Base-by-base conservation (phyloP, 345 rosid species). In the Euclidium syriacum region DNA sequence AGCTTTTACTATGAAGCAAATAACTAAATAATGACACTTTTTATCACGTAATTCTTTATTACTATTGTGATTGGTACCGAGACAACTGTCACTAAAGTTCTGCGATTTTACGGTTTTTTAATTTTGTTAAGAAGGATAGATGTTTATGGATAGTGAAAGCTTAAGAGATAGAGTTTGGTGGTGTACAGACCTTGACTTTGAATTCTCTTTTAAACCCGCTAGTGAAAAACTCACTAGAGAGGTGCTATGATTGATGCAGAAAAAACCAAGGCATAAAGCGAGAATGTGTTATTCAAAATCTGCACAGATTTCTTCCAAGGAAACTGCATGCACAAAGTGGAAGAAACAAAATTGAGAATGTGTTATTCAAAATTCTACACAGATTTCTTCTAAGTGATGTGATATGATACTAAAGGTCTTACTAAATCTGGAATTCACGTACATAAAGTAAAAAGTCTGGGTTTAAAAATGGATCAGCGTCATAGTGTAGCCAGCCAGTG, bases 41-140 rank as follows among this genome's bases (percentile, higher is more conserved):
- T n/a, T n/a, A n/a, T n/a, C n/a, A n/a, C n/a, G n/a, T n/a, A n/a
- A n/a, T n/a, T n/a, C n/a, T n/a, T n/a, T n/a, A n/a, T n/a, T n/a
- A n/a, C n/a, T n/a, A n/a, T n/a, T n/a, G n/a, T n/a, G n/a, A n/a
- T n/a, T n/a, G n/a, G n/a, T n/a, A n/a, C n/a, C n/a, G n/a, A n/a
- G n/a, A n/a, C n/a, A n/a, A 63, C 99, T 94, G 73, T 94, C 99
- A 52, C 99, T 96, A 74, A 94, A 94, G 73, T 94, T 97, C 97
- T 94, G 87, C 23, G 2, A 34, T 41, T n/a, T n/a, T n/a, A 51
- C 61, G 32, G 10, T n/a, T 71, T 68, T 30, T 47, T 26, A 15
- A 30, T 30, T 56, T 32, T 10, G 48, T 63, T 15, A n/a, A n/a
- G 39, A 36, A 10, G 10, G 16, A 18, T 52, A 35, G 44, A 40